These are phyloP conservation scores for Cladosporium sp. DNA, from an alignment of 2,329 filamentous ascomycete genomes.

Conservation along the genomic window DNA sequence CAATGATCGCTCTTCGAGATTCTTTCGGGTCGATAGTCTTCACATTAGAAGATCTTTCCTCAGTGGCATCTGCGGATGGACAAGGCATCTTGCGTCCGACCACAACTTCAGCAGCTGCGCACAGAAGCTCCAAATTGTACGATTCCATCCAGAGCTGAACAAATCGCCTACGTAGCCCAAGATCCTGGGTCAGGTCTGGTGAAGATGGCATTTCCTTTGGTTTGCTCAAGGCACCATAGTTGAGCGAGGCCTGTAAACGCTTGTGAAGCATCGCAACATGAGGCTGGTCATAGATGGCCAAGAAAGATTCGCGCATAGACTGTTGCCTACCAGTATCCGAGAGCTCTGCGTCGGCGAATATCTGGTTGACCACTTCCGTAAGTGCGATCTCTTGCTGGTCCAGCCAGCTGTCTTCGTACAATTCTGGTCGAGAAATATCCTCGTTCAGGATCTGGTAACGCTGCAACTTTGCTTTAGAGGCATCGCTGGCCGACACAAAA, in stretches of 20 bases:
- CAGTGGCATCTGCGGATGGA: not conserved
- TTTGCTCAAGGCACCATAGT: slow-evolving; percentile 54
- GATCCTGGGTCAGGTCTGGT: slow-evolving; percentile 50
- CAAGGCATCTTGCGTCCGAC: slow-evolving; percentile 46
- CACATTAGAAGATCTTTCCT: not conserved
- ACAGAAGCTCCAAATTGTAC: slow-evolving; percentile 51
- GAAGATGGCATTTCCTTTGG: slow-evolving; percentile 50
- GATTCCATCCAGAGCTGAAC: slow-evolving; percentile 55
- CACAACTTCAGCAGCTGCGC: slow-evolving; percentile 54
- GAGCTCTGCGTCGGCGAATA: slow-evolving; percentile 44
- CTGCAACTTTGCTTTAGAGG: slow-evolving; percentile 25
- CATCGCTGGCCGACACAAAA: slow-evolving; percentile 8
- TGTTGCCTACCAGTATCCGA: not conserved
- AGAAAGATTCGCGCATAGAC: slow-evolving; percentile 43
- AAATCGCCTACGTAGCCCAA: slow-evolving; percentile 56
- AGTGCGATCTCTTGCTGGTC: slow-evolving; percentile 58
- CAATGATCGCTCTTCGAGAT: slow-evolving; percentile 20
- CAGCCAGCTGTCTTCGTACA: slow-evolving; percentile 63
- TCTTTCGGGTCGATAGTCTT: slow-evolving; percentile 19
- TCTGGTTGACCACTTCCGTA: slow-evolving; percentile 55
- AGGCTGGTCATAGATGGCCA: slow-evolving; percentile 52
- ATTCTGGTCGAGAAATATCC: slow-evolving; percentile 51
- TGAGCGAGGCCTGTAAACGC: slow-evolving; percentile 54
- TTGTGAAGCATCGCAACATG: slow-evolving; percentile 51
- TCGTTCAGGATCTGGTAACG: slow-evolving; percentile 52